These are phyloP conservation scores for Fusarium subglutinans DNA, from an alignment of 2,329 filamentous ascomycete genomes.

Conservation along the genomic window DNA sequence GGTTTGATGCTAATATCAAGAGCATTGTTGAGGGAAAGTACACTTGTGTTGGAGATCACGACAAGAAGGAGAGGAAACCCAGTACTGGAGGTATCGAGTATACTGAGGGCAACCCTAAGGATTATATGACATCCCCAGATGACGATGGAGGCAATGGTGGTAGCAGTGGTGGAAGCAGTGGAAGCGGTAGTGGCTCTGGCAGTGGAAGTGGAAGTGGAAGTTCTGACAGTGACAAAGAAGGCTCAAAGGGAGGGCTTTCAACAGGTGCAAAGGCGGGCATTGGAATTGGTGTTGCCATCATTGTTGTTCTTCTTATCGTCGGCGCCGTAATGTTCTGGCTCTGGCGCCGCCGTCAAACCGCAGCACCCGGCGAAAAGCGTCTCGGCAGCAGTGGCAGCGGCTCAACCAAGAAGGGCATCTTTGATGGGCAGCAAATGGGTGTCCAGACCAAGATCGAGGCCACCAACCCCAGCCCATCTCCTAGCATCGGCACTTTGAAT, in stretches of 20 bases:
- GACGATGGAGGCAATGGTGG: background rate
- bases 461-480: constrained; percentile 36
- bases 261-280: constrained; percentile 39
- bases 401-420: constrained; percentile 28
- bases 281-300: constrained; percentile 29
- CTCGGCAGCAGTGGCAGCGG: constrained; percentile 35
- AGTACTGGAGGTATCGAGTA: constrained; percentile 43
- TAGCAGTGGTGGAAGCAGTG: background rate
- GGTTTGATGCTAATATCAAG: constrained; percentile 43
- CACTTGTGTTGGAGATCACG: constrained; percentile 38
- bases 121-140: constrained; percentile 36
- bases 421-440: constrained; percentile 35
- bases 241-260: constrained; percentile 32
- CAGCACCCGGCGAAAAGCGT: background rate
- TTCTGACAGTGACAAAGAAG: background rate
- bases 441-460: constrained; percentile 43
- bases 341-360: constrained; percentile 27
- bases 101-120: constrained; percentile 38
- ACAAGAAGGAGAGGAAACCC: constrained; percentile 38
- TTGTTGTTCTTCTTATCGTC: constrained; percentile 8
- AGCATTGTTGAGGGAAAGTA: constrained; percentile 41
- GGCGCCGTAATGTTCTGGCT: constrained; percentile 30
- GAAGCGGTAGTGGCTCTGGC: constrained; percentile 4
- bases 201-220: background rate
- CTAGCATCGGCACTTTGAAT: constrained; percentile 39